Evolutionary conservation across 805 yeast species (phyloP).

Genomic region (Yarrowia keelungensis): DNA sequence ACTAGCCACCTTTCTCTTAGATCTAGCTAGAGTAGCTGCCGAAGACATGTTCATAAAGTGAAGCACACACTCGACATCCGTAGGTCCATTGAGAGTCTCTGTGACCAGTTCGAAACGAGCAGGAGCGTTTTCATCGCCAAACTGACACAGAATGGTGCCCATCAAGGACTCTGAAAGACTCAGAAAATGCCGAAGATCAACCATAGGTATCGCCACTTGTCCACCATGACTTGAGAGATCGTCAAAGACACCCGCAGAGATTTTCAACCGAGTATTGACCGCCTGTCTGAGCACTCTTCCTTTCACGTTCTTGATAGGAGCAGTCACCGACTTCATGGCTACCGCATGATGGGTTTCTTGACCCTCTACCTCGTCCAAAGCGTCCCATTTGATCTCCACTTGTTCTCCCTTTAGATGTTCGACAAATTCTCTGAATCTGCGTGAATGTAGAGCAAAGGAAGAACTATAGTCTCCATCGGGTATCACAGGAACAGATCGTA

Average conservation of each 20-base stretch:
- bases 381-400: constrained; percentile 28
- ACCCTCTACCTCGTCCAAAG: not conserved
- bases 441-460: constrained; percentile 16
- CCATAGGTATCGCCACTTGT: constrained; percentile 15
- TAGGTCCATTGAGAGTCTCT: constrained; percentile 10
- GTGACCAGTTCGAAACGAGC: constrained; percentile 20
- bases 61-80: constrained; percentile 16
- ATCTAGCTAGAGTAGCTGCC: constrained; percentile 8
- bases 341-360: constrained; percentile 11
- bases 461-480: constrained; percentile 13
- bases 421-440: constrained; percentile 15
- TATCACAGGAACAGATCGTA: not conserved
- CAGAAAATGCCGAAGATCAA: constrained; percentile 17
- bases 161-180: constrained; percentile 1
- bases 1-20: not conserved
- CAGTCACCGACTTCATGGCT: constrained; percentile 17
- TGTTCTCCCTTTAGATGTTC: constrained; percentile 29
- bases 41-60: constrained; percentile 29
- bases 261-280: constrained; percentile 6
- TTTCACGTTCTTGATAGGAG: constrained; percentile 1
- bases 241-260: constrained; percentile 5
- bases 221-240: constrained; percentile 8
- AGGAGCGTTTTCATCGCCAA: constrained; percentile 28
- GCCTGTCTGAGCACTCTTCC: constrained; percentile 1
- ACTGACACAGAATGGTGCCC: constrained; percentile 21